These are phyloP conservation scores for Axilococcus clingmanii DNA, from an alignment of 139 green algal genomes.

Conservation along the genomic window DNA sequence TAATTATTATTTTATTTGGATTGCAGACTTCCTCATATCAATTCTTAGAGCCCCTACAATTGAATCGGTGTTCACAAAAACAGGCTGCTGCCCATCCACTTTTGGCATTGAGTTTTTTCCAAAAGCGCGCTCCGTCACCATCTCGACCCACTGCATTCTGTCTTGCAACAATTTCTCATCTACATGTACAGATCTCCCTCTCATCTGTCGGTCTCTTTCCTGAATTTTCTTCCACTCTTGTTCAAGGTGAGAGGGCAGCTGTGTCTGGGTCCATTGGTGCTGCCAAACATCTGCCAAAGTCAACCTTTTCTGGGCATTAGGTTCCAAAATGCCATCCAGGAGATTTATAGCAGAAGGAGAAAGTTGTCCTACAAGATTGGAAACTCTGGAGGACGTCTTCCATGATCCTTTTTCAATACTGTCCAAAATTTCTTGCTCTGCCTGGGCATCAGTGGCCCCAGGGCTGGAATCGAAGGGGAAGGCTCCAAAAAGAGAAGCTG, in stretches of 20 bases:
- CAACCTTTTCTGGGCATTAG: slow-evolving; percentile 29
- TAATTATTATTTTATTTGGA: too few relatives aligned
- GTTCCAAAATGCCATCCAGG: slow-evolving; percentile 34
- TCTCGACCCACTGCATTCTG: neutral
- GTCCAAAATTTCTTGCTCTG: slow-evolving; percentile 18
- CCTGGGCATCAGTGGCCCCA: neutral
- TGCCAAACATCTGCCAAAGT: slow-evolving; percentile 22
- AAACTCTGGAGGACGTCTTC: slow-evolving; percentile 26
- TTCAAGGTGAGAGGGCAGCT: slow-evolving; percentile 1
- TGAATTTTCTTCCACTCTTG: slow-evolving; percentile 2
- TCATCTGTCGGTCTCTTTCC: neutral
- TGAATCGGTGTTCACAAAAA: too few relatives aligned
- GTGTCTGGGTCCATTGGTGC: slow-evolving; percentile 33
- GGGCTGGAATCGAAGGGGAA: slow-evolving; percentile 74
- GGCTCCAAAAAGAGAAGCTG: slow-evolving; percentile 70
- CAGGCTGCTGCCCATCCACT: too few relatives aligned
- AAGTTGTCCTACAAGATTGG: too few relatives aligned
- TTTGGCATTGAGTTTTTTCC: too few relatives aligned
- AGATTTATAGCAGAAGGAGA: slow-evolving; percentile 18
- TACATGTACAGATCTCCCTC: neutral
- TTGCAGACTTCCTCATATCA: too few relatives aligned
- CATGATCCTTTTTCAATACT: slow-evolving; percentile 9
- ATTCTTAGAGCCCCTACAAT: too few relatives aligned
- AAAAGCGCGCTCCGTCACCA: too few relatives aligned
- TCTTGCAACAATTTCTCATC: neutral